These are phyloP conservation scores for Russula dissimulans DNA, from an alignment of 768 basidiomycete species.

Conservation along the genomic window DNA sequence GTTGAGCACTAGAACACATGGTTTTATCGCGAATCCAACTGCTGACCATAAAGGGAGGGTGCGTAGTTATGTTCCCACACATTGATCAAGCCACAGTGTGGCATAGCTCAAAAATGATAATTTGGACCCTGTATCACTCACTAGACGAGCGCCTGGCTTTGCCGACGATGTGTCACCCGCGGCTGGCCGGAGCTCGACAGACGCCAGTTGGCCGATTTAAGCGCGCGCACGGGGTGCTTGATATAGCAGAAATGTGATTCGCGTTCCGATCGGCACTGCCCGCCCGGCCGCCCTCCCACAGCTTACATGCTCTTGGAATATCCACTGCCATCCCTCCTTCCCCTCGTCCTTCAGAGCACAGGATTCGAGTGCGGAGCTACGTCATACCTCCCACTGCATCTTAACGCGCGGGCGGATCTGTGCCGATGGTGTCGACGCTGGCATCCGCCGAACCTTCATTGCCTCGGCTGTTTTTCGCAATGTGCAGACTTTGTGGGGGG, in stretches of 20 bases:
- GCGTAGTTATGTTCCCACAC: neutral
- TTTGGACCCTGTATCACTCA: neutral
- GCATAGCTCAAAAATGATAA: neutral
- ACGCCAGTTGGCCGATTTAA: constrained; percentile 34
- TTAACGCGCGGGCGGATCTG: constrained; percentile 1
- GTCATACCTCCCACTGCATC: constrained; percentile 11
- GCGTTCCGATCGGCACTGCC: neutral
- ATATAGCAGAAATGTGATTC: neutral
- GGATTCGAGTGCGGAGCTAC: constrained; percentile 8
- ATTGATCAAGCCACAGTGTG: neutral
- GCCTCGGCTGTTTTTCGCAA: constrained; percentile 33
- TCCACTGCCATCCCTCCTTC: constrained; percentile 54
- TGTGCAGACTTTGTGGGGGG: constrained; percentile 50
- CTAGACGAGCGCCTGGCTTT: constrained; percentile 24
- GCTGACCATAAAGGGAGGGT: neutral
- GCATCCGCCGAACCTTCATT: constrained; percentile 35
- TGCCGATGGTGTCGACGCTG: constrained; percentile 24
- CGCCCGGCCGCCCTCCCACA: neutral
- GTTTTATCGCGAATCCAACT: constrained; percentile 33
- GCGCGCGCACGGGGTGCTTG: neutral
- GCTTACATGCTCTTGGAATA: constrained; percentile 43
- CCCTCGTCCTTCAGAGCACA: constrained; percentile 35
- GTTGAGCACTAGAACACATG: constrained; percentile 26
- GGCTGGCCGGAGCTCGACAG: constrained; percentile 40
- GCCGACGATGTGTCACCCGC: constrained; percentile 48